Percentiles rank a stretch among this genome's conserved stretches.
Conservation (phyloP, 495 filamentous ascomycete genomes). For the Bryoglossum gracile region DNA sequence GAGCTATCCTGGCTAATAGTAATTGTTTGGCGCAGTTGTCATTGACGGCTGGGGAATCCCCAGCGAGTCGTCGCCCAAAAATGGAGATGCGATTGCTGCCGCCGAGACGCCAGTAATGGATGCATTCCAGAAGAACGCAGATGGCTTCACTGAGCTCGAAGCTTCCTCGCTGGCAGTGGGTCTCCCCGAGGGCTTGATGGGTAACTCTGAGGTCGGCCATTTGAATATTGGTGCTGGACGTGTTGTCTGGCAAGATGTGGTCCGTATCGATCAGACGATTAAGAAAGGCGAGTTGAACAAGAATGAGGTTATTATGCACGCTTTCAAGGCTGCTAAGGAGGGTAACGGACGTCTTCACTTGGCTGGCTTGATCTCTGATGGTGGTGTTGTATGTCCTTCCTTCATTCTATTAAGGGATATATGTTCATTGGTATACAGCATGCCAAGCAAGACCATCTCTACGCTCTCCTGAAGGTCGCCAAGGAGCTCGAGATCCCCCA, state of each 20-base stretch:
- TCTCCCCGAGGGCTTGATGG: constrained; percentile 94
- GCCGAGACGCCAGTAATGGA: constrained; percentile 92
- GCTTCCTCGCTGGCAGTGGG: constrained; percentile 95
- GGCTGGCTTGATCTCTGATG: constrained; percentile 83
- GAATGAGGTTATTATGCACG: constrained; percentile 68
- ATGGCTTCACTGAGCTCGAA: constrained; percentile 82
- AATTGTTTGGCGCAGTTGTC: constrained; percentile 61
- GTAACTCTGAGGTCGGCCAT: constrained; percentile 97
- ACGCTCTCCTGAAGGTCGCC: constrained; percentile 77
- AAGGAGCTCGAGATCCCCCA: constrained; percentile 81
- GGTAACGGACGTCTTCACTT: constrained; percentile 90
- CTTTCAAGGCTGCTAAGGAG: constrained; percentile 74
- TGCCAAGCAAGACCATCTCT: constrained; percentile 87
- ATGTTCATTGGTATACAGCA: constrained; percentile 42
- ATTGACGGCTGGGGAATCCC: constrained; percentile 98
- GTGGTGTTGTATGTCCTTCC: constrained; percentile 62
- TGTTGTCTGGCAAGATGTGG: constrained; percentile 99
- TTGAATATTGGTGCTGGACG: constrained; percentile 96
- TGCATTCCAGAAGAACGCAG: constrained; percentile 63
- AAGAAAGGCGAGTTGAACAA: constrained; percentile 79
- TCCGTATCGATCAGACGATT: constrained; percentile 91
- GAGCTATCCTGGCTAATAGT: constrained; percentile 48
- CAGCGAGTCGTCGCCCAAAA: constrained; percentile 61
- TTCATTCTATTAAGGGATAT: constrained; percentile 1
- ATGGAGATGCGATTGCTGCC: constrained; percentile 91